Base-by-base conservation (phyloP, 2,329 filamentous ascomycete genomes). In the Aspergillus fumigatiaffinis region DNA sequence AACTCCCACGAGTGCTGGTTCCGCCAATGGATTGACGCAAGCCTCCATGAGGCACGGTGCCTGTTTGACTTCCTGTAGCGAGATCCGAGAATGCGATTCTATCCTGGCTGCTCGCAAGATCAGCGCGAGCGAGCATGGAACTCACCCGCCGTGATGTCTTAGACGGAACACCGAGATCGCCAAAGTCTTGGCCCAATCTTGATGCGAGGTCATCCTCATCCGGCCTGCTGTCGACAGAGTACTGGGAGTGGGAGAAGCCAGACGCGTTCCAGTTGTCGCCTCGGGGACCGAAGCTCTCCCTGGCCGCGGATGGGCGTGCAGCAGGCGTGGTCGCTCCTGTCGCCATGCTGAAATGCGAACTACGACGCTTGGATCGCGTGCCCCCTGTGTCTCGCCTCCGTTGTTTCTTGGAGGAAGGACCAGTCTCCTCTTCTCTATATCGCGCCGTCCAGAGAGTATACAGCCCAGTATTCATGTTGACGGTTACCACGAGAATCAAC, bases 381-480 rank as follows among this genome's bases (percentile, higher is more conserved):
- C 66, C 87, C 74, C 63, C 88, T 76, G 49, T 85, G 75, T 62
- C 80, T 77, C 62, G 77, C 66, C 68, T 80, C 77, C 63, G 54
- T 58, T 78, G 71, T 57, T 79, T 75, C 64, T 69, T 65, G 17
- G 63, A 54, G 23, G 67, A 64, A 51, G 80, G 82, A 66, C 60
- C 80, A 70, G 63, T 83, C 61, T 88, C 86, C 59, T 88, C 86
- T 29, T 88, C 83, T 53, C 92, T 79, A 70, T 96, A 96, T 48
- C 86, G 83, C 53, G 92, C 83, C 57, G 87, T 87, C 93, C 93
- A 97, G 49, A 97, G 80, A 2, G 87, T 94, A 70, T 95, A 92
- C 66, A 87, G 83, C 64, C 86, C 88, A 3, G 85, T 85, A 63
- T 91, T 87, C 54, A 86, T 79, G 68, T 97, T 96, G 60, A 88